Conservation (phyloP, 2,329 filamentous ascomycete species). For the Colletotrichum horii region DNA sequence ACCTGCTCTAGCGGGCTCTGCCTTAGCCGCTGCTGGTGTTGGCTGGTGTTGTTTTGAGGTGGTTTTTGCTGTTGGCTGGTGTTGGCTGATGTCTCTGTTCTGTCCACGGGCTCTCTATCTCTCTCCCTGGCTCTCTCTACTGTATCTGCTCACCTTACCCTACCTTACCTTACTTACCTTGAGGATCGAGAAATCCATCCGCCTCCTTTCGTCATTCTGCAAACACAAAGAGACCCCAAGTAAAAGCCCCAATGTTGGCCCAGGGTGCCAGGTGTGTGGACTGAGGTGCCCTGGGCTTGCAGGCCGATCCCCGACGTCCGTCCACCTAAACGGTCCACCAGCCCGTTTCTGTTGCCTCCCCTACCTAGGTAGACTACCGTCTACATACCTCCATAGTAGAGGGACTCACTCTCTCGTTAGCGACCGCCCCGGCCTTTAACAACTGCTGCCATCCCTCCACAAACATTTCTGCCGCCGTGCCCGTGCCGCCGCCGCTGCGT, state of each 20-base stretch:
- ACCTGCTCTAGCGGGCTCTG: not conserved
- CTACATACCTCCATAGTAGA: no score
- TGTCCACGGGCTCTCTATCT: not conserved
- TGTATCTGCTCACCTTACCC: no score
- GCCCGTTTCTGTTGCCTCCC: not conserved
- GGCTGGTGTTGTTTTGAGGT: not conserved
- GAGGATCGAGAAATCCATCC: not conserved
- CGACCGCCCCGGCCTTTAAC: not conserved
- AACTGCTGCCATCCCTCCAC: conserved; percentile 10
- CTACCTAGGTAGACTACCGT: not conserved
- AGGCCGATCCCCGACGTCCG: not conserved
- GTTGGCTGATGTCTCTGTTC: not conserved
- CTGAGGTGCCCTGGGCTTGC: not conserved
- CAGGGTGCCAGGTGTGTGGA: not conserved
- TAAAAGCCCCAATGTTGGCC: not conserved
- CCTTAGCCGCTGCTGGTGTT: not conserved
- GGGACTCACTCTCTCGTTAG: not conserved
- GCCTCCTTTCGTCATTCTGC: not conserved
- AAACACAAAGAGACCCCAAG: not conserved
- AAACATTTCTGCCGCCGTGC: not conserved
- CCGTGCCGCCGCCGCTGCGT: not conserved
- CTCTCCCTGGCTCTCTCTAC: not conserved
- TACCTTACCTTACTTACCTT: not conserved
- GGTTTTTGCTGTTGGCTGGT: not conserved
- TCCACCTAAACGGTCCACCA: conserved; percentile 1